Evolutionary conservation across 2,329 filamentous ascomycete species (phyloP).

Genomic region (Colletotrichum theobromicola): DNA sequence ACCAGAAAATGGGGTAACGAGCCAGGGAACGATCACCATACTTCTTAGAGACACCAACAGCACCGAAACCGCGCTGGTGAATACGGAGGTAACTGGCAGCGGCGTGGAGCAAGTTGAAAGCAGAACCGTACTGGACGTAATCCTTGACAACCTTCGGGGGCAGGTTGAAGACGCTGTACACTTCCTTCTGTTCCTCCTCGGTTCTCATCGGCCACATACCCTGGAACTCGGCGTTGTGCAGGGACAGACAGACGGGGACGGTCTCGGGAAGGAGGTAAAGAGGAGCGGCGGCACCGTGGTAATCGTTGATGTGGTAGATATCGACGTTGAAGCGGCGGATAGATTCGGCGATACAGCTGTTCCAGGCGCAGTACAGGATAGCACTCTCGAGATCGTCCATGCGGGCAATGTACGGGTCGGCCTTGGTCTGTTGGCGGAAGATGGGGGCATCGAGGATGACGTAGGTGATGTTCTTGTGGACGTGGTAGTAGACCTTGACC

Average conservation of each 20-base stretch:
- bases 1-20: conserved; percentile 74
- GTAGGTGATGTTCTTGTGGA: conserved; percentile 69
- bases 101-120: conserved; percentile 73
- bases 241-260: conserved; percentile 66
- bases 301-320: conserved; percentile 72
- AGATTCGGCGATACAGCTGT: conserved; percentile 70
- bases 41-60: conserved; percentile 71
- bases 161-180: conserved; percentile 69
- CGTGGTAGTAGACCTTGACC: conserved; percentile 68
- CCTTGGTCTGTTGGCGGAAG: conserved; percentile 67
- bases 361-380: conserved; percentile 74
- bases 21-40: conserved; percentile 71
- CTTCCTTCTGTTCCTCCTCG: conserved; percentile 64
- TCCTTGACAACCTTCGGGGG: conserved; percentile 58
- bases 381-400: conserved; percentile 75
- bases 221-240: conserved; percentile 75
- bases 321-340: conserved; percentile 67
- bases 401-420: conserved; percentile 68
- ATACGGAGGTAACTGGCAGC: conserved; percentile 69
- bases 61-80: conserved; percentile 71
- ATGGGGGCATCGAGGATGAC: conserved; percentile 71
- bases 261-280: conserved; percentile 68
- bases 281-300: conserved; percentile 67
- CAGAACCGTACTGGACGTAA: conserved; percentile 72
- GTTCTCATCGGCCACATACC: conserved; percentile 72